A percentile compares a stretch with the other conserved stretches of the same genome.
These are phyloP conservation scores for Solanum hybrid DNA, from an alignment of 305 asterid genomes.

Conservation along the genomic window DNA sequence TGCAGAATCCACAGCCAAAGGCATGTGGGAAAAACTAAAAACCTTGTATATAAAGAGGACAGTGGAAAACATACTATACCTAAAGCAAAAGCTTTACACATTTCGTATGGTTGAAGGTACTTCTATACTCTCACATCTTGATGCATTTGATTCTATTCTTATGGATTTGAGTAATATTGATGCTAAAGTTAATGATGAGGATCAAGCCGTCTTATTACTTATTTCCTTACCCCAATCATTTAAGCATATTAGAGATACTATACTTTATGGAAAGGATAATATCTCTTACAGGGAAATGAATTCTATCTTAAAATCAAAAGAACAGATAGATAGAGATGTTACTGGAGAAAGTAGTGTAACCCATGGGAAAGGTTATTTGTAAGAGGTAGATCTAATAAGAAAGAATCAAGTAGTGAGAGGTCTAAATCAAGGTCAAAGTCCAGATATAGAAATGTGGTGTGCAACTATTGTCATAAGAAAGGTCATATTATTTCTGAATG, in stretches of 20 bases:
- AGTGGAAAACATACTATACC: not conserved
- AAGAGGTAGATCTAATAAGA: too few species aligned
- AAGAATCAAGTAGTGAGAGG: too few species aligned
- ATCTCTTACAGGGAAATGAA: too few species aligned
- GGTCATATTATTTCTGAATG: not conserved
- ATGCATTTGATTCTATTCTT: not conserved
- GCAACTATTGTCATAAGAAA: not conserved
- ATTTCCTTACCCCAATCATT: not conserved
- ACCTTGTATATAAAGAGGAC: not conserved
- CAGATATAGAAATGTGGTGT: not conserved
- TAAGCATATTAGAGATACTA: not conserved
- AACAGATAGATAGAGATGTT: too few species aligned
- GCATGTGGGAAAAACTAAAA: not conserved
- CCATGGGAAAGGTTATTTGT: too few species aligned
- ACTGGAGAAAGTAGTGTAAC: too few species aligned
- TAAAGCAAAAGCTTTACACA: not conserved
- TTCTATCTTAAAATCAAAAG: not conserved
- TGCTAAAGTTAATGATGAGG: not conserved
- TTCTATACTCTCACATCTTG: not conserved
- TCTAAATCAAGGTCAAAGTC: too few species aligned
- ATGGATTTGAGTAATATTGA: not conserved
- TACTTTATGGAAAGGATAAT: not conserved
- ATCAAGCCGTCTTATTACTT: not conserved
- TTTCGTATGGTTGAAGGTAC: too few species aligned
- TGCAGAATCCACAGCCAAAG: not conserved